phyloP scores from a whole-genome alignment of 441 rosid species.

The Pelargonium cotyledonis region DNA sequence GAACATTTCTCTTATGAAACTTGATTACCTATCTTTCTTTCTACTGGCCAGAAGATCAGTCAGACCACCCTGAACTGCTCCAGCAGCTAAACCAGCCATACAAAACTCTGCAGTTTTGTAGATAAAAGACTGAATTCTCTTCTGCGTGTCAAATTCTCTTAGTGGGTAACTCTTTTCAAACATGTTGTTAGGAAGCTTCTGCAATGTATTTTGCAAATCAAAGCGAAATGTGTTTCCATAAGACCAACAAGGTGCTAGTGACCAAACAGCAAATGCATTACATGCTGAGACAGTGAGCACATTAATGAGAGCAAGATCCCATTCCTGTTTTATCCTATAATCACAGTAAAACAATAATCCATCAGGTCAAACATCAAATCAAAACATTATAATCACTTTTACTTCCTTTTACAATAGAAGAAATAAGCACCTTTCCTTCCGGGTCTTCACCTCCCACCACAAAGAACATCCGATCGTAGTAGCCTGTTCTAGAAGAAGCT shows the following conservation, averaged over 20 bases:
- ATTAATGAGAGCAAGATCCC: slow-evolving; percentile 91
- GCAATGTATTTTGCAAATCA: slow-evolving; percentile 87
- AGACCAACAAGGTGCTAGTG: slow-evolving; percentile 91
- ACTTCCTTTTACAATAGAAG: not conserved
- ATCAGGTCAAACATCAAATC: slow-evolving; percentile 19
- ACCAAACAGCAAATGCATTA: slow-evolving; percentile 84
- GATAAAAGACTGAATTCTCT: slow-evolving; percentile 77
- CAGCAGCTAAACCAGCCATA: slow-evolving; percentile 69
- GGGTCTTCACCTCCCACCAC: slow-evolving; percentile 88
- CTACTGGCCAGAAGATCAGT: slow-evolving; percentile 57
- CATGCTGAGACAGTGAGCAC: slow-evolving; percentile 81
- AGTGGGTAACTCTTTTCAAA: slow-evolving; percentile 87
- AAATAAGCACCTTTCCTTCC: slow-evolving; percentile 62
- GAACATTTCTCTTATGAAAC: not conserved
- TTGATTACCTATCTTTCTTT: slow-evolving; percentile 67
- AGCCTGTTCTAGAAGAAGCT: slow-evolving; percentile 80
- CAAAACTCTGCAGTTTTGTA: slow-evolving; percentile 83
- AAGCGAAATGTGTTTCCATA: slow-evolving; percentile 86
- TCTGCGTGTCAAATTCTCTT: slow-evolving; percentile 81
- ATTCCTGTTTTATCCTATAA: slow-evolving; percentile 77
- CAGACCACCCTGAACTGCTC: slow-evolving; percentile 78
- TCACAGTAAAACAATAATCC: slow-evolving; percentile 15
- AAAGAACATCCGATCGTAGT: slow-evolving; percentile 81
- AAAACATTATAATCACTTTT: slow-evolving; percentile 8
- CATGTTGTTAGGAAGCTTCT: slow-evolving; percentile 91